Base-by-base conservation (phyloP, 768 basidiomycete species). In the Lactifluus hygrophoroides region DNA sequence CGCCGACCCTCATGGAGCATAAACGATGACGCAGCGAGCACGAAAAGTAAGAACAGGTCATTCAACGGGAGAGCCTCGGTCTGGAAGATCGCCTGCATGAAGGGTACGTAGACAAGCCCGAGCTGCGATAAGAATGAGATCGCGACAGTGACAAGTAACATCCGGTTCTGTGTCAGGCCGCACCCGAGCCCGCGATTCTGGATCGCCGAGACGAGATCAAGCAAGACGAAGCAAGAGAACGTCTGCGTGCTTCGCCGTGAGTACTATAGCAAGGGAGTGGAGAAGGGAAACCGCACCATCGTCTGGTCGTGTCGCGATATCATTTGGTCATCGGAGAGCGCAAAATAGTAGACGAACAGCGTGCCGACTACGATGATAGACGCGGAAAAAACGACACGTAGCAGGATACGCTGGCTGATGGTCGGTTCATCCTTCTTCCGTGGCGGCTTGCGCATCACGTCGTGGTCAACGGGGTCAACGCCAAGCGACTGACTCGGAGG, bases 401-500 rank as follows among this genome's bases (percentile, higher is more conserved):
- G 77, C 34, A 94, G 71, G 54, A 98, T 73, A 11, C 83, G 77
- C 59, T 70, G 74, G 43, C 82, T 91, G 65, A 98, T 88, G 62
- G 97, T 88, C 7, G 89, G 85, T 17, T 90, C 91, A 66, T 91
- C 83, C 77, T 96, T 97, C 68, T 83, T 85, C 54, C 95, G 78
- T n/a, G 95, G 95, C 0, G 92, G 94, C 56, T 84, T 82, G 28
- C 83, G 82, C 95, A 98, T 98, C 32, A 97, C 84, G 17, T 88
- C 87, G 19, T 83, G 88, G 70, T 96, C 92, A 19, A 95, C 91
- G 13, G 95, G 95, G 73, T 98, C 95, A 8, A 98, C 95, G 54
- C 95, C 95, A 40, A 98, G 78, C 54, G 92, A 94, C 70, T 96
- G 94, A 67, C 91, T 93, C 3, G 94, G 94, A 10, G 94, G 94